Base-by-base conservation (phyloP, 129 eudicot genomes). In the Smallanthus sonchifolius region DNA sequence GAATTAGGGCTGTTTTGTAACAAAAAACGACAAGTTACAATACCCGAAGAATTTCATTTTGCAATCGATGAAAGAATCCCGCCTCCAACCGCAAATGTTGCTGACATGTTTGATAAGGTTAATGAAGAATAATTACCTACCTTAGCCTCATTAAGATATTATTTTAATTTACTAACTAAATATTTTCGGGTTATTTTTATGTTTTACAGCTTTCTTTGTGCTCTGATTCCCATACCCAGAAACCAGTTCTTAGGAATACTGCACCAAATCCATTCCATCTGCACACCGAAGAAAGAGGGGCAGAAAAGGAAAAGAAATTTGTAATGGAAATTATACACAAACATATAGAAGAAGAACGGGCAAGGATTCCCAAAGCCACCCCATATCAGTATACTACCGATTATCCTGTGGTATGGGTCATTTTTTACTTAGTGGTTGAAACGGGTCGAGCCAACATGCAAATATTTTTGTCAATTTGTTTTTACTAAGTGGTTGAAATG, bases 361-460 rank as follows among this genome's bases (percentile, higher is more conserved):
- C 99, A 10, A 85, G 99, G 59, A 68, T 90, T 66, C 99, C 97
- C 16, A 94, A 87, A 87, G 97, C 99, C 13, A 83, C 60, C 24
- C 99, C 97, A 2, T 94, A 90, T 79, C 99, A 97, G 40, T 94
- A 91, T 54, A 89, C 99, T 28, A 92, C 97, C 36, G 97, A 92
- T 77, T 92, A 78, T 74, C 97, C 97, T 9, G 96, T 89, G 94
- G 97, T 92, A 92, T 37, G 86, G 15, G 24, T 51, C 28, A 16
- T 24, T 16, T 51, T 51, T 51, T 47, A 51, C 2, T 51, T 0
- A 51, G 57, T 16, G 30, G 30, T 24, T 24, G 30, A 24, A 24
- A 24, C 30, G 30, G 24, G 56, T n/a, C 5, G 24, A 24, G 56
- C 24, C 7, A 49, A 49, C 64, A 51, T 28, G 16, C 30, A 24